Conservation (phyloP, 768 basidiomycete genomes). For the Psilocybe tampanensis region DNA sequence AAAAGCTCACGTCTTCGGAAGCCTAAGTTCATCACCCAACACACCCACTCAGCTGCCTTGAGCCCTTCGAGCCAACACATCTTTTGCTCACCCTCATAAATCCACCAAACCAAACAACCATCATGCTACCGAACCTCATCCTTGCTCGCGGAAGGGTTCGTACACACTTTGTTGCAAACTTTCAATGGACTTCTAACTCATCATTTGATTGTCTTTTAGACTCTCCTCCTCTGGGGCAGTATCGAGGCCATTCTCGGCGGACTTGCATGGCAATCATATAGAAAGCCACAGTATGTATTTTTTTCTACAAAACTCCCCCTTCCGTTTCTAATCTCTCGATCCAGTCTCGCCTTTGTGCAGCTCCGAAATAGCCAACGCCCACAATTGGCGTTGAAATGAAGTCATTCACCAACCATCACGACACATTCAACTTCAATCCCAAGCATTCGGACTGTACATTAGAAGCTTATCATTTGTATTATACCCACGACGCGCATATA, state of each 20-base stretch:
- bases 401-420: background rate
- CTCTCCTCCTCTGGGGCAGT: conserved; percentile 34
- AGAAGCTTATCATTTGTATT: background rate
- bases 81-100: background rate
- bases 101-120: background rate
- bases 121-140: conserved; percentile 15
- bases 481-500: background rate
- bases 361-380: background rate
- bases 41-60: background rate
- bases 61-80: background rate
- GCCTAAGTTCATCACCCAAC: background rate
- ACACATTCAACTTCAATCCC: background rate
- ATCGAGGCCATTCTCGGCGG: conserved; percentile 33
- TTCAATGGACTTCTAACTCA: background rate
- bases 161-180: background rate
- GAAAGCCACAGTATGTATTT: conserved; percentile 23
- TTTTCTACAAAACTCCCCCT: background rate
- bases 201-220: conserved; percentile 20
- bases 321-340: background rate
- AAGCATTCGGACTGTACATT: background rate
- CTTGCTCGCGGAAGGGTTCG: conserved; percentile 30
- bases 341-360: conserved; percentile 2
- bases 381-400: background rate
- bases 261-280: conserved; percentile 31
- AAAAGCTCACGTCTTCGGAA: background rate